These are phyloP conservation scores for Sutorius eximius DNA, from an alignment of 1,284 basidiomycete species.

Conservation along the genomic window DNA sequence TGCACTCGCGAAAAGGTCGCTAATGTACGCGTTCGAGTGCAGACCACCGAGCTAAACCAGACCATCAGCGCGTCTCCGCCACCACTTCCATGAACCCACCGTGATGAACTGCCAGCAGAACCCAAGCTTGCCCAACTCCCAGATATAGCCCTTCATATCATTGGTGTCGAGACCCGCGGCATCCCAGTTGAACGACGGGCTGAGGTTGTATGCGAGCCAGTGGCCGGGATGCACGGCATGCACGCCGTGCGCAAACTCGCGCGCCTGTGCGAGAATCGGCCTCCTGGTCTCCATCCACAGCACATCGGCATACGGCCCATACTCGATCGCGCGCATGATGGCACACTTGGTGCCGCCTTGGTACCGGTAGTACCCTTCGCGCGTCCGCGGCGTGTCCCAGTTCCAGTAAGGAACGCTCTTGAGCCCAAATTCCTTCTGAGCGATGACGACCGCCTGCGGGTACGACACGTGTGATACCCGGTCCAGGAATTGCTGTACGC, in stretches of 20 bases:
- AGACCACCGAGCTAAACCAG: slow-evolving; percentile 81
- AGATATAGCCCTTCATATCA: slow-evolving; percentile 91
- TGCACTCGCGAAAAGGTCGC: slow-evolving; percentile 85
- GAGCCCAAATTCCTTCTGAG: slow-evolving; percentile 79
- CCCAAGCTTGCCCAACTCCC: slow-evolving; percentile 90
- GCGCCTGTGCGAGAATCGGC: slow-evolving; percentile 92
- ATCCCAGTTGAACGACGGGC: slow-evolving; percentile 91
- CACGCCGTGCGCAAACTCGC: slow-evolving; percentile 90
- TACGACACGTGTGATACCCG: slow-evolving; percentile 70
- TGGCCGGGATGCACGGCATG: slow-evolving; percentile 80
- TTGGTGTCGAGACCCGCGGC: slow-evolving; percentile 84
- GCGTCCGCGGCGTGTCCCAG: slow-evolving; percentile 92
- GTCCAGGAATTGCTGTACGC: slow-evolving; percentile 58
- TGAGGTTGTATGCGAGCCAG: slow-evolving; percentile 94
- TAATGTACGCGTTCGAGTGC: slow-evolving; percentile 97
- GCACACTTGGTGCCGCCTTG: slow-evolving; percentile 96
- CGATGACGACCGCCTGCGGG: slow-evolving; percentile 70
- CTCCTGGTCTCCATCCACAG: slow-evolving; percentile 99
- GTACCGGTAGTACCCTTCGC: slow-evolving; percentile 97
- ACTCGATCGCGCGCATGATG: slow-evolving; percentile 89
- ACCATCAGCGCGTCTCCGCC: slow-evolving; percentile 4
- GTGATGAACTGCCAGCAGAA: slow-evolving; percentile 99
- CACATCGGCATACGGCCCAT: slow-evolving; percentile 90
- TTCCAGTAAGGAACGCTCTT: slow-evolving; percentile 79
- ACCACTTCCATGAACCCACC: slow-evolving; percentile 45